phyloP scores from a whole-genome alignment of 2,329 filamentous ascomycete genomes.

The Fusarium austroafricanum region DNA sequence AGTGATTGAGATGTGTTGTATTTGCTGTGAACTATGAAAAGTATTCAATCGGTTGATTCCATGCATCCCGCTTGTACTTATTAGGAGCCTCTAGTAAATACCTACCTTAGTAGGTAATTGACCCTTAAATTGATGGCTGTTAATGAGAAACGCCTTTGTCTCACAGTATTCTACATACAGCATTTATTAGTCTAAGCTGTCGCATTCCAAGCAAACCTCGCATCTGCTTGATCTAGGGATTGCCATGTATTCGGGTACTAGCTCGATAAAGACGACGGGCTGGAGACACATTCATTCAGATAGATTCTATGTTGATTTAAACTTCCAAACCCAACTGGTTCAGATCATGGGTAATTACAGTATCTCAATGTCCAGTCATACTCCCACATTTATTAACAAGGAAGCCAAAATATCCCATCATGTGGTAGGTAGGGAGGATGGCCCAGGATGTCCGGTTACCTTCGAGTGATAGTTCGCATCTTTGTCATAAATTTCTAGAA shows the following conservation, averaged over 20 bases:
- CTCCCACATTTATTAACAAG: neutral
- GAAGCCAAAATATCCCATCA: no score
- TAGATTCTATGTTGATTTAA: neutral
- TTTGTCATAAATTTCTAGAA: neutral
- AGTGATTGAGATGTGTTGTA: neutral
- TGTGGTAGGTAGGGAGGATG: no score
- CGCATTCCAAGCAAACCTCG: slow-evolving; percentile 8
- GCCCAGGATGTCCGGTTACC: neutral
- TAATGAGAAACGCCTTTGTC: slow-evolving; percentile 20
- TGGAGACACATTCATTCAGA: neutral
- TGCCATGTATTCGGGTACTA: neutral
- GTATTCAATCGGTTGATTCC: no score
- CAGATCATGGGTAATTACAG: neutral
- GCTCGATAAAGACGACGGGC: neutral
- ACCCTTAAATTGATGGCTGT: neutral
- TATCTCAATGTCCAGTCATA: neutral
- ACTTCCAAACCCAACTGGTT: neutral
- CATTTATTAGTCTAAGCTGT: neutral
- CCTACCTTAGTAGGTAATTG: no score
- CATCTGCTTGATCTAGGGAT: slow-evolving; percentile 1
- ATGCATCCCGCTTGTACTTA: no score
- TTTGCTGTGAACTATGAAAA: neutral
- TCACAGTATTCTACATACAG: slow-evolving; percentile 8
- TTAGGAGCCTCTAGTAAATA: no score
- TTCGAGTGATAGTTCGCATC: neutral